Evolutionary conservation across 257 asterid species (phyloP), one percentile per base, ranked within the genome.

Genomic region (Mitragyna speciosa): DNA sequence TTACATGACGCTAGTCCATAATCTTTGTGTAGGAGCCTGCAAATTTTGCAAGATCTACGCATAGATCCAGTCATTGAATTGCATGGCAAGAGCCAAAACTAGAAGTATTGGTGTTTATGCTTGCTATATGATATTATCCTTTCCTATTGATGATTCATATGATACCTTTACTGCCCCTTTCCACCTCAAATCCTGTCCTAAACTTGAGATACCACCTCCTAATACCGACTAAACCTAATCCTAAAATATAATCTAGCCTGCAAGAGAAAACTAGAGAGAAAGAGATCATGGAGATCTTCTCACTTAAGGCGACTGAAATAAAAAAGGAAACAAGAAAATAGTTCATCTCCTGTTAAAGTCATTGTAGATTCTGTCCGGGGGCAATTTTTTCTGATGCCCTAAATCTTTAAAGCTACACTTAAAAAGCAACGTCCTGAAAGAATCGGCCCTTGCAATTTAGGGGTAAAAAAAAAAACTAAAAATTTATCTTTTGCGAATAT

Each of bases 181-280:
- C 73, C 80, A 76, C 80, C 80, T 76, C 80, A 47, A 64, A 64
- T 10, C 48, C 22, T 76, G 52, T 10, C 72, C 36, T 73, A 65
- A 61, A 48, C 41, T 70, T 36, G 52, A 68, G 48, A 31, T 58
- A 67, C 48, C 67, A 67, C 48, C 67, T 39, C 76, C 76, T 59
- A 78, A 79, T 33, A 67, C 72, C 30, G 56, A 39, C 71, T 75
- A 71, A 72, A 70, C 75, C 75, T 22, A 49, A 36, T 49, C 63
- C 48, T 45, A 43, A 26, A 61, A 72, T 58, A 80, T 76, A 66
- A 73, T n/a, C 59, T 49, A 81, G 83, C 79, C 83, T 83, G 81
- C 81, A 59, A 49, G 69, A 70, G 66, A 61, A 61, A 56, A 12
- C 5, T 41, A 67, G 52, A 45, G 26, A 24, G 33, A 70, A 43